A percentile compares a stretch with the other conserved stretches of the same genome.
Conservation (phyloP, 257 asterid genomes). For the Capsicum baccatum region DNA sequence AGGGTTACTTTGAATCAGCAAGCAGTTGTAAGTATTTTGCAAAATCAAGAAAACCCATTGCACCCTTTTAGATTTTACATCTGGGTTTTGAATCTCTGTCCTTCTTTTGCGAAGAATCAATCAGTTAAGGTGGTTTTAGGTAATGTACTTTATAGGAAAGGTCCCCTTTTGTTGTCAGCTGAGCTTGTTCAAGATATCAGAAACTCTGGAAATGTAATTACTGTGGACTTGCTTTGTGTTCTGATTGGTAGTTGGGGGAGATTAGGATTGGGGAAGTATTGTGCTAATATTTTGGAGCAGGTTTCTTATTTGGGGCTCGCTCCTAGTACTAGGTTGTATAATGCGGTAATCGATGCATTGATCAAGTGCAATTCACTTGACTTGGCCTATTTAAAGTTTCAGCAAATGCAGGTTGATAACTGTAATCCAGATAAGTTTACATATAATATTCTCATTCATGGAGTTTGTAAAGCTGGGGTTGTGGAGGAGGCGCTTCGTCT, state of each 20-base stretch:
- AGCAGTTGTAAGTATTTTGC: constrained; percentile 64
- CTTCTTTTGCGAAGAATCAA: constrained; percentile 60
- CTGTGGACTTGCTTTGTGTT: constrained; percentile 69
- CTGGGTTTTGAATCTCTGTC: constrained; percentile 58
- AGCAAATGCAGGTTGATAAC: constrained; percentile 88
- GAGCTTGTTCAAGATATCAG: constrained; percentile 67
- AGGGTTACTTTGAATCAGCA: constrained; percentile 51
- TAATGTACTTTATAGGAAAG: constrained; percentile 65
- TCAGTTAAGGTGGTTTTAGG: constrained; percentile 60
- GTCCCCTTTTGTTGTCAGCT: constrained; percentile 79
- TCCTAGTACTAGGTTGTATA: constrained; percentile 84
- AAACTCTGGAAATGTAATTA: constrained; percentile 59
- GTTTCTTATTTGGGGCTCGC: constrained; percentile 74
- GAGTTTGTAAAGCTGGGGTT: constrained; percentile 89
- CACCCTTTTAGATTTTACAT: constrained; percentile 67
- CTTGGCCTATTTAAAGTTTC: constrained; percentile 92
- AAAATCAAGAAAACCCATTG: constrained; percentile 74
- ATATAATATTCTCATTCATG: constrained; percentile 83
- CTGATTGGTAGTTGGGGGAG: constrained; percentile 93
- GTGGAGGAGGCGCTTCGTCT: constrained; percentile 88
- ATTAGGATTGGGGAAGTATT: constrained; percentile 82
- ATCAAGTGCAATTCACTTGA: constrained; percentile 88
- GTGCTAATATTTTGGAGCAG: constrained; percentile 82
- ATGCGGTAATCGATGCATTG: constrained; percentile 84
- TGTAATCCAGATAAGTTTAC: constrained; percentile 85